phyloP scores from a whole-genome alignment of 2,329 filamentous ascomycete genomes.

The Diaporthe ampelina region DNA sequence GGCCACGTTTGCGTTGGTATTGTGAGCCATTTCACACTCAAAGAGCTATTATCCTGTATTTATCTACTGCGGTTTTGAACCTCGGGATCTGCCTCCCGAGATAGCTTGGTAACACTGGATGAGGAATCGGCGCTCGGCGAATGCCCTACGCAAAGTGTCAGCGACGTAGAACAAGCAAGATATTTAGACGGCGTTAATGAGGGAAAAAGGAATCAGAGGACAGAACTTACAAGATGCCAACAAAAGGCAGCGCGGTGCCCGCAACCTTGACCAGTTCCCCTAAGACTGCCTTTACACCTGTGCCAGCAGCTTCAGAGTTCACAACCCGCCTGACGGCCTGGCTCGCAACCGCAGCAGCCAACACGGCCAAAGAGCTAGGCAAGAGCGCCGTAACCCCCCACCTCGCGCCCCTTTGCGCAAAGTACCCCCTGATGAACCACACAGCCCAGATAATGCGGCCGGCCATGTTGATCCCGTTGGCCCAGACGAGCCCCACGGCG shows the following conservation, averaged over 20 bases:
- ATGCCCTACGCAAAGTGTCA: conserved; percentile 58
- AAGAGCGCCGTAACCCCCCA: conserved; percentile 59
- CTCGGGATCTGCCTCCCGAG: conserved; percentile 45
- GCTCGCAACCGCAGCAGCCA: conserved; percentile 60
- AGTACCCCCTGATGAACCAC: conserved; percentile 78
- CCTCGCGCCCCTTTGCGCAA: conserved; percentile 60
- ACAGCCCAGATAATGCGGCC: conserved; percentile 87
- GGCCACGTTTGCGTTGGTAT: neutral
- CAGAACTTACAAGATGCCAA: conserved; percentile 71
- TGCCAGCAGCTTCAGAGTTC: conserved; percentile 45
- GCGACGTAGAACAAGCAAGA: conserved; percentile 46
- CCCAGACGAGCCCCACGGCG: conserved; percentile 84
- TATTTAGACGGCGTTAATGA: conserved; percentile 40
- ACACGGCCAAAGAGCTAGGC: conserved; percentile 59
- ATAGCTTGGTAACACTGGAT: conserved; percentile 63
- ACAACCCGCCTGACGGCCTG: conserved; percentile 54
- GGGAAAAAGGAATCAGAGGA: conserved; percentile 3
- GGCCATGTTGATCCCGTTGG: conserved; percentile 91
- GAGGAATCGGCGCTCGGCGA: conserved; percentile 69
- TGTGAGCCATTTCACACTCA: neutral
- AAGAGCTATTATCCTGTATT: neutral
- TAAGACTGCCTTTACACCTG: conserved; percentile 47
- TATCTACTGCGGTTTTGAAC: conserved; percentile 21
- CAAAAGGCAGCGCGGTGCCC: conserved; percentile 64
- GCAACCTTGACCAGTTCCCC: conserved; percentile 62